Conservation (phyloP, 306 rosid genomes). For the Ormosia emarginata region DNA sequence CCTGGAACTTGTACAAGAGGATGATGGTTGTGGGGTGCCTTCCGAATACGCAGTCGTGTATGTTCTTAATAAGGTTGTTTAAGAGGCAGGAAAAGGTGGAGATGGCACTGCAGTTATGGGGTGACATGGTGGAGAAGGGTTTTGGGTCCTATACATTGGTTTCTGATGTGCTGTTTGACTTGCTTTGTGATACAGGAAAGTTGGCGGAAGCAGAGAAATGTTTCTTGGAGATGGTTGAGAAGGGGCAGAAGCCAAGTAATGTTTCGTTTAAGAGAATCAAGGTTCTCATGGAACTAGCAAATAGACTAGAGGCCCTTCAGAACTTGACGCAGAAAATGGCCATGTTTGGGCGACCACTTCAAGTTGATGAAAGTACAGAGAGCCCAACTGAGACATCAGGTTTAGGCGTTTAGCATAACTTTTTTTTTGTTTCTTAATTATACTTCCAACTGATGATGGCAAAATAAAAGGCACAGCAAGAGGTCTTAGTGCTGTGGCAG, state of each 20-base stretch:
- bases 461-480: not conserved
- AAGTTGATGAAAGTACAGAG: conserved; percentile 26
- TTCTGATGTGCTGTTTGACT: conserved; percentile 82
- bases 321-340: conserved; percentile 69
- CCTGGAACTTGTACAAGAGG: conserved; percentile 67
- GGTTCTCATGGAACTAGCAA: conserved; percentile 86
- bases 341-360: conserved; percentile 36
- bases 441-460: conserved; percentile 14
- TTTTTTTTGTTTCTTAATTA: not conserved
- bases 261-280: conserved; percentile 80
- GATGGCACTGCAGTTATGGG: conserved; percentile 81
- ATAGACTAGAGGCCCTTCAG: conserved; percentile 58
- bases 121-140: conserved; percentile 84
- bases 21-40: conserved; percentile 68
- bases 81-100: conserved; percentile 73
- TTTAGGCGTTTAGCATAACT: conserved; percentile 14
- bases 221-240: conserved; percentile 85
- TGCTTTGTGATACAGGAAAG: conserved; percentile 85
- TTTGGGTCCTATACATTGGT: conserved; percentile 77
- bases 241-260: conserved; percentile 77
- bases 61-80: conserved; percentile 77
- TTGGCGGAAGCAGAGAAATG: conserved; percentile 73
- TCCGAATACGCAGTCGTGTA: conserved; percentile 86
- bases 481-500: not conserved
- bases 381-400: not conserved